A percentile compares a stretch with the other conserved stretches of the same genome.
phyloP scores from a whole-genome alignment of 352 stramenopile species.

The Globisporangium yorkense region DNA sequence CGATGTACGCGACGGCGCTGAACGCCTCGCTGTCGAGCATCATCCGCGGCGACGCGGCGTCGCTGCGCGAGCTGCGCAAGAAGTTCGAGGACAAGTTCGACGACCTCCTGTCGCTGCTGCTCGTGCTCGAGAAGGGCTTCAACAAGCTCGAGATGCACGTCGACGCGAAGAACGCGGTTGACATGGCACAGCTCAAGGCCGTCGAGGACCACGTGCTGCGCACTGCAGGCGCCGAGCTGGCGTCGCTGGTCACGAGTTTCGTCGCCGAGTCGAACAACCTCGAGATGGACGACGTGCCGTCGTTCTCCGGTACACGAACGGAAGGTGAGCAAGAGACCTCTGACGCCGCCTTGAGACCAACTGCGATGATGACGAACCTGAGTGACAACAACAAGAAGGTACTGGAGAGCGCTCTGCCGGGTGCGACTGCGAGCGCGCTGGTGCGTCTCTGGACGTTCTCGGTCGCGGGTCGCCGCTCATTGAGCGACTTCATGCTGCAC shows the following conservation, averaged over 20 bases:
- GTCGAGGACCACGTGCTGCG: slow-evolving; percentile 53
- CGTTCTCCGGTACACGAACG: slow-evolving; percentile 12
- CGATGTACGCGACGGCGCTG: slow-evolving; percentile 48
- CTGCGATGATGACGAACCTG: slow-evolving; percentile 36
- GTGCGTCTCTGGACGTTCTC: slow-evolving; percentile 68
- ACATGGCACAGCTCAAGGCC: slow-evolving; percentile 40
- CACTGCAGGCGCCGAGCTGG: slow-evolving; percentile 42
- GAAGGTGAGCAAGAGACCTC: neutral
- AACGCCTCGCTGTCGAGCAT: slow-evolving; percentile 52
- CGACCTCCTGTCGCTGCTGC: slow-evolving; percentile 38
- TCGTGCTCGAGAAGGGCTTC: slow-evolving; percentile 57
- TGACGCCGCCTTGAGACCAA: too few relatives aligned
- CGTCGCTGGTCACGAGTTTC: slow-evolving; percentile 56
- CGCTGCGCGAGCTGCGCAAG: slow-evolving; percentile 58
- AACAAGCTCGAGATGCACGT: slow-evolving; percentile 64
- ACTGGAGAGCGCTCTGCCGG: slow-evolving; percentile 48
- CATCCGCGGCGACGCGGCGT: slow-evolving; percentile 65
- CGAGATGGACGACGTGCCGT: slow-evolving; percentile 42
- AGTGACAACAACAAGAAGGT: slow-evolving; percentile 61
- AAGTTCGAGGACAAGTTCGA: slow-evolving; percentile 78
- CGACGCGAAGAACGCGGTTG: slow-evolving; percentile 32
- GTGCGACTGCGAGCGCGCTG: slow-evolving; percentile 41
- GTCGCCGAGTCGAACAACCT: slow-evolving; percentile 56
- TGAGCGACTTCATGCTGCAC: slow-evolving; percentile 59
- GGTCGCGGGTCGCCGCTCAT: slow-evolving; percentile 44